Evolutionary conservation across 2,329 filamentous ascomycete genomes (phyloP).

Genomic region (Monosporascus sp.): DNA sequence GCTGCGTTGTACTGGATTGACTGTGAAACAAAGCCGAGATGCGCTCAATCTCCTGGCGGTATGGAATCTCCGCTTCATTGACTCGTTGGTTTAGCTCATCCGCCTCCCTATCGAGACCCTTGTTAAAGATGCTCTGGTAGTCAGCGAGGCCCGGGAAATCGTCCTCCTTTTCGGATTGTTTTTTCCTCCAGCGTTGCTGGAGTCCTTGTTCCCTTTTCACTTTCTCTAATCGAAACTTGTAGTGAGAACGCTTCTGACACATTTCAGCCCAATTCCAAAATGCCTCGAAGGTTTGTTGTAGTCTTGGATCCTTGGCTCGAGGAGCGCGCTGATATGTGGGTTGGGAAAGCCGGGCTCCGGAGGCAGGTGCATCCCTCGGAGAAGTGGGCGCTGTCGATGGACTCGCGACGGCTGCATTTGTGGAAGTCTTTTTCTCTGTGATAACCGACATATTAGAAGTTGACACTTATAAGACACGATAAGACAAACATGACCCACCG

Average conservation of each 20-base stretch:
- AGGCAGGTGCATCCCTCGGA: not conserved
- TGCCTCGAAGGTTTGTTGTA: conserved; percentile 18
- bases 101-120: conserved; percentile 7
- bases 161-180: conserved; percentile 10
- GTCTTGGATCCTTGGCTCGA: conserved; percentile 15
- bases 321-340: not conserved
- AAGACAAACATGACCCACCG: not conserved
- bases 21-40: conserved; percentile 7
- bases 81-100: conserved; percentile 14
- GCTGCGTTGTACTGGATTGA: conserved; percentile 2
- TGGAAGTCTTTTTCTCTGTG: not conserved
- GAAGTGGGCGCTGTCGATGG: not conserved
- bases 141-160: conserved; percentile 17
- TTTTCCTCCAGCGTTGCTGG: conserved; percentile 1
- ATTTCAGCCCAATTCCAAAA: conserved; percentile 8
- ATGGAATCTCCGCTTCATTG: conserved; percentile 11
- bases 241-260: conserved; percentile 6
- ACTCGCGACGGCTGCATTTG: not conserved
- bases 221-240: conserved; percentile 6
- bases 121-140: conserved; percentile 11
- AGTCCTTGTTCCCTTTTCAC: conserved; percentile 3
- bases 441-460: no score
- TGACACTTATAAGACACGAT: no score
- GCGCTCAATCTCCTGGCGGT: conserved; percentile 11
- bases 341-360: not conserved